These are phyloP conservation scores for Cubamyces sp. DNA, from an alignment of 768 basidiomycete species.

Conservation along the genomic window DNA sequence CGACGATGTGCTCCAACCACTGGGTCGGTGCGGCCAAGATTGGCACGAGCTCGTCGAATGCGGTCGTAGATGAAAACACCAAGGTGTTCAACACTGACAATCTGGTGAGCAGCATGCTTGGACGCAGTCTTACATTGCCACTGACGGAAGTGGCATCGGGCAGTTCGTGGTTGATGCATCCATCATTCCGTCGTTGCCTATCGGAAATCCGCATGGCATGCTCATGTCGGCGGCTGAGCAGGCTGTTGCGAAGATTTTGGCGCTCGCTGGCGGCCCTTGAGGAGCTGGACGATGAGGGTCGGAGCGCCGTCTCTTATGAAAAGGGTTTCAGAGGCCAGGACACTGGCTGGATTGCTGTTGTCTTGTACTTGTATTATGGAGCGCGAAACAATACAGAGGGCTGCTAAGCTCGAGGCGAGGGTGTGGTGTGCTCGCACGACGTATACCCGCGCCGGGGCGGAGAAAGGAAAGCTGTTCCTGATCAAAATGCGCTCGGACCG, in stretches of 20 bases:
- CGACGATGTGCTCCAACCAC: constrained; percentile 60
- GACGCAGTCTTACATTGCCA: constrained; percentile 33
- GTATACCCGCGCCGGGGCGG: background rate
- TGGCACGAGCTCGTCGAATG: constrained; percentile 38
- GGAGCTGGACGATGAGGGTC: constrained; percentile 33
- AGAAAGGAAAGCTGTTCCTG: constrained; percentile 15
- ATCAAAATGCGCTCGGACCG: constrained; percentile 10
- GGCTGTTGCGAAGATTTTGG: constrained; percentile 58
- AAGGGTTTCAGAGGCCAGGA: constrained; percentile 7
- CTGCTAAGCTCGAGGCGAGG: too few relatives aligned
- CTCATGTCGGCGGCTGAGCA: constrained; percentile 64
- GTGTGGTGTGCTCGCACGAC: too few relatives aligned
- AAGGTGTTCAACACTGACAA: constrained; percentile 54
- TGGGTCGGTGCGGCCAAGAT: constrained; percentile 63
- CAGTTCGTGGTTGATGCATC: constrained; percentile 60
- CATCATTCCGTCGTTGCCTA: constrained; percentile 56
- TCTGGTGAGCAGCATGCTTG: constrained; percentile 32
- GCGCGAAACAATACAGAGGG: background rate
- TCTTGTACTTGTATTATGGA: constrained; percentile 5
- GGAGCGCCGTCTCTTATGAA: background rate
- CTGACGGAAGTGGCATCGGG: constrained; percentile 20
- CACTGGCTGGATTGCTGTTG: background rate
- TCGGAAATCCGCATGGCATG: constrained; percentile 59
- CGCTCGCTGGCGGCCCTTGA: constrained; percentile 55
- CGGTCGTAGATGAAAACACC: constrained; percentile 60